Evolutionary conservation across 2,329 filamentous ascomycete species (phyloP).

Genomic region (Talaromyces funiculosus): DNA sequence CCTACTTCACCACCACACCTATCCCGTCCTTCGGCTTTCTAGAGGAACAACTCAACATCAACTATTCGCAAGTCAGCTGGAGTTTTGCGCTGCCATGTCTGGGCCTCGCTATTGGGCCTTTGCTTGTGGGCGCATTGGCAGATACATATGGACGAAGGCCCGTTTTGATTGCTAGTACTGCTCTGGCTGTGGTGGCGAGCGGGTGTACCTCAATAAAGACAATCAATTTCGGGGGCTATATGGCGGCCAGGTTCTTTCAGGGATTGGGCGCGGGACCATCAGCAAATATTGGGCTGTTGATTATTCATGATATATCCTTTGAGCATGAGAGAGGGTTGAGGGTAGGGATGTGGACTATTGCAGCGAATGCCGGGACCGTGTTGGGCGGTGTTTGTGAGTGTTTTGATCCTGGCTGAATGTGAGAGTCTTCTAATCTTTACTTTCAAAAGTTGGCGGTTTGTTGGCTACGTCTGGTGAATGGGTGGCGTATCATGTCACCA

Average conservation of each 20-base stretch:
- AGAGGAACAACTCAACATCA: slow-evolving; percentile 43
- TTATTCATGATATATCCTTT: slow-evolving; percentile 53
- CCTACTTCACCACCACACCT: slow-evolving; percentile 54
- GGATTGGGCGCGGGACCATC: slow-evolving; percentile 52
- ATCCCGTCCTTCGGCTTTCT: slow-evolving; percentile 50
- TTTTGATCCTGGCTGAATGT: neutral
- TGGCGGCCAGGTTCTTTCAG: slow-evolving; percentile 56
- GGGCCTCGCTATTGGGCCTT: slow-evolving; percentile 48
- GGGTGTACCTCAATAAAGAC: slow-evolving; percentile 37
- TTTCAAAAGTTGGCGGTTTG: slow-evolving; percentile 46
- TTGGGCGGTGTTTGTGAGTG: slow-evolving; percentile 43
- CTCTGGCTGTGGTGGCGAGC: slow-evolving; percentile 39
- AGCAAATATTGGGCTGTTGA: slow-evolving; percentile 50
- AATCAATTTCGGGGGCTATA: slow-evolving; percentile 44
- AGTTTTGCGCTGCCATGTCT: slow-evolving; percentile 50
- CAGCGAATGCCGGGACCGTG: slow-evolving; percentile 50
- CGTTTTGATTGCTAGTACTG: slow-evolving; percentile 44
- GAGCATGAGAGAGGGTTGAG: slow-evolving; percentile 53
- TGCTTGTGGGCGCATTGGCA: slow-evolving; percentile 46
- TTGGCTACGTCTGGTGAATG: slow-evolving; percentile 45
- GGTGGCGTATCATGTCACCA: slow-evolving; percentile 53
- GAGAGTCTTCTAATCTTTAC: neutral
- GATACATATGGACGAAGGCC: slow-evolving; percentile 51
- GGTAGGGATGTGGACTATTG: slow-evolving; percentile 53
- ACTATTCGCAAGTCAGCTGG: slow-evolving; percentile 49